These are phyloP conservation scores for Pseudofabraea citricarpa DNA, from an alignment of 2,329 filamentous ascomycete genomes.

Conservation along the genomic window DNA sequence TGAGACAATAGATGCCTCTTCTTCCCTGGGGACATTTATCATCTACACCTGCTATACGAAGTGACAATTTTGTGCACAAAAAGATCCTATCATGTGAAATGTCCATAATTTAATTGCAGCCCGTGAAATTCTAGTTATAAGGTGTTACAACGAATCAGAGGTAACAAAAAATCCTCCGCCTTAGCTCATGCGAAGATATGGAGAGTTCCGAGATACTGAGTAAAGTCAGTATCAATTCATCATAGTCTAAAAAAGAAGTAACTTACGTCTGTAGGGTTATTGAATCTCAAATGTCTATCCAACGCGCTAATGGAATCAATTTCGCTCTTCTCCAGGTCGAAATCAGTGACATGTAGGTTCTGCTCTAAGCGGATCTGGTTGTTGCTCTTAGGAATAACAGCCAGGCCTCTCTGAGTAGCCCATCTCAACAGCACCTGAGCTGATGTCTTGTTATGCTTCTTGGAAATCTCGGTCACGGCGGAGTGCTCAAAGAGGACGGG, in stretches of 20 bases:
- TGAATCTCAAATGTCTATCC: conserved; percentile 67
- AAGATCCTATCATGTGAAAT: too few species aligned
- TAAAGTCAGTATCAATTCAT: not conserved
- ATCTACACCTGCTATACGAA: too few species aligned
- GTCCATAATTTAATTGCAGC: too few species aligned
- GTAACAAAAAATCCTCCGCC: too few species aligned
- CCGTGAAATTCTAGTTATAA: too few species aligned
- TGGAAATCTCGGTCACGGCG: conserved; percentile 58
- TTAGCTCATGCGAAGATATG: conserved; percentile 53
- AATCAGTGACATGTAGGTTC: conserved; percentile 64
- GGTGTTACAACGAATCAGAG: too few species aligned
- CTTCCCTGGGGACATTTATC: too few species aligned
- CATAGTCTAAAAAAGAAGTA: not conserved
- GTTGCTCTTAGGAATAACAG: conserved; percentile 78
- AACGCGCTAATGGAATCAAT: conserved; percentile 61
- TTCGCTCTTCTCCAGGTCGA: conserved; percentile 62
- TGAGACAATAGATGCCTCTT: too few species aligned
- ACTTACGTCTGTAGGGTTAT: conserved; percentile 68
- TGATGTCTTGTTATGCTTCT: conserved; percentile 66
- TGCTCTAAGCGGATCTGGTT: conserved; percentile 49
- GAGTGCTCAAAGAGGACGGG: conserved; percentile 68
- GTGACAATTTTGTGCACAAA: too few species aligned
- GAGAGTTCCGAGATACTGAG: conserved; percentile 40
- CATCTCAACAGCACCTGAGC: conserved; percentile 82
- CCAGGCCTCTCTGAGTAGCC: conserved; percentile 77